phyloP scores from a whole-genome alignment of 805 yeast genomes.

The Saitoella complicata region DNA sequence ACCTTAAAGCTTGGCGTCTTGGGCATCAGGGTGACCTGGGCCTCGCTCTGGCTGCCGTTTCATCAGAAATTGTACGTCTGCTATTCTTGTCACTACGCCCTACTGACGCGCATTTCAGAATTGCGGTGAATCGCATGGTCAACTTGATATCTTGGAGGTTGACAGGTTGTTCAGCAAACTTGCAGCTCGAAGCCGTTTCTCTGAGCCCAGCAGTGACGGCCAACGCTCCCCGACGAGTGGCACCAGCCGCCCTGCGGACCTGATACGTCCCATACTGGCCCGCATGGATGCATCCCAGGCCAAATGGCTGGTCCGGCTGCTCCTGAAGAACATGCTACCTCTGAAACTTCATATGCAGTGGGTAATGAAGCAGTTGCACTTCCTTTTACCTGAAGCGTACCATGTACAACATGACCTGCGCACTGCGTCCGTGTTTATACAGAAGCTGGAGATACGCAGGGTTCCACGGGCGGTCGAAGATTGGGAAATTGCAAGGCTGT shows the following conservation, averaged over 20 bases:
- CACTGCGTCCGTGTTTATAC: background rate
- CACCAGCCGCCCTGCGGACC: background rate
- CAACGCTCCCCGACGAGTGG: background rate
- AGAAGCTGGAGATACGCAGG: no score
- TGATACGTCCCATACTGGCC: constrained; percentile 2
- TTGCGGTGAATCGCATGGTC: background rate
- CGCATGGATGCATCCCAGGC: constrained; percentile 3
- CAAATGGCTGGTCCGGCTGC: constrained; percentile 9
- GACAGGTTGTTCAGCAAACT: constrained; percentile 1
- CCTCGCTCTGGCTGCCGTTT: background rate
- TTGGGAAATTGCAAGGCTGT: no score
- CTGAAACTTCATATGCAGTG: constrained; percentile 1
- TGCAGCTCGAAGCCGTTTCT: constrained; percentile 2
- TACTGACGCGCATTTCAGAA: background rate
- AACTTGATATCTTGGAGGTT: background rate
- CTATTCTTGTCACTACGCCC: background rate
- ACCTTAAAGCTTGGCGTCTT: background rate
- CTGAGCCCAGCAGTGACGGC: background rate
- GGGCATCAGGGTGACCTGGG: constrained; percentile 4
- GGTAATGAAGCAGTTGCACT: constrained; percentile 3
- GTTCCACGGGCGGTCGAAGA: no score
- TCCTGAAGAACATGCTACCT: constrained; percentile 5
- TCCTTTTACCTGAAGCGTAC: constrained; percentile 4
- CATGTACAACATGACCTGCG: constrained; percentile 2
- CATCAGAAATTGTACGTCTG: background rate